Conservation (phyloP, 2,329 filamentous ascomycete species). For the Ceratocystis ficicola region DNA sequence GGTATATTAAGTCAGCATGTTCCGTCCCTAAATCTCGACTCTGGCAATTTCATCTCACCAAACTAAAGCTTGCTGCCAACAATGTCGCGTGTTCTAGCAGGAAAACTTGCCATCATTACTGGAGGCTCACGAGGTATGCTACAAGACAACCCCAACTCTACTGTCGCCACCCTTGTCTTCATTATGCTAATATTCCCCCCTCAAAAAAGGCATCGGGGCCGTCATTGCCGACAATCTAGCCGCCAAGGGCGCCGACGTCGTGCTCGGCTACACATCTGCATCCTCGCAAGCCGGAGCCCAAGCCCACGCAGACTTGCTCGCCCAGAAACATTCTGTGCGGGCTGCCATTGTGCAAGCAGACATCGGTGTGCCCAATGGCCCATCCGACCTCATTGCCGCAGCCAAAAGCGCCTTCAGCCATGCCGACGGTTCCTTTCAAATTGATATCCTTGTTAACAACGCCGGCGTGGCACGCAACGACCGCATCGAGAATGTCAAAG, state of each 20-base stretch:
- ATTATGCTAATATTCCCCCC: not conserved
- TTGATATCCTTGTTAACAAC: constrained; percentile 83
- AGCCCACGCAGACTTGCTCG: constrained; percentile 52
- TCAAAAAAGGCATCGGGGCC: constrained; percentile 52
- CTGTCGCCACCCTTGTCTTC: not conserved
- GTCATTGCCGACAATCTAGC: constrained; percentile 56
- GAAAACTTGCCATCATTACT: constrained; percentile 67
- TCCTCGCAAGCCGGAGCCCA: constrained; percentile 35
- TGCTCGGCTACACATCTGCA: constrained; percentile 55
- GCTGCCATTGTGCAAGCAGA: constrained; percentile 58
- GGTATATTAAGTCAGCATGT: not conserved
- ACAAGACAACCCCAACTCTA: not conserved
- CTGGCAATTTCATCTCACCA: not conserved
- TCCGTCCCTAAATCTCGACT: not conserved
- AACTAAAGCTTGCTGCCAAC: constrained; percentile 11
- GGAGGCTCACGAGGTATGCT: constrained; percentile 60
- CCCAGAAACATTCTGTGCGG: constrained; percentile 44
- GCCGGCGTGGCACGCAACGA: constrained; percentile 61
- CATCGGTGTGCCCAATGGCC: constrained; percentile 50
- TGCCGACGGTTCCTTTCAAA: constrained; percentile 42
- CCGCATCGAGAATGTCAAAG: constrained; percentile 47
- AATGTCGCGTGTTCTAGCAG: constrained; percentile 45
- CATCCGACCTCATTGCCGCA: constrained; percentile 45
- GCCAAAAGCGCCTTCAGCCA: constrained; percentile 46
- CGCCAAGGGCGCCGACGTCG: constrained; percentile 54